phyloP scores from a whole-genome alignment of 1,139 yeast species.

The Zygosaccharomyces pseudobailii region DNA sequence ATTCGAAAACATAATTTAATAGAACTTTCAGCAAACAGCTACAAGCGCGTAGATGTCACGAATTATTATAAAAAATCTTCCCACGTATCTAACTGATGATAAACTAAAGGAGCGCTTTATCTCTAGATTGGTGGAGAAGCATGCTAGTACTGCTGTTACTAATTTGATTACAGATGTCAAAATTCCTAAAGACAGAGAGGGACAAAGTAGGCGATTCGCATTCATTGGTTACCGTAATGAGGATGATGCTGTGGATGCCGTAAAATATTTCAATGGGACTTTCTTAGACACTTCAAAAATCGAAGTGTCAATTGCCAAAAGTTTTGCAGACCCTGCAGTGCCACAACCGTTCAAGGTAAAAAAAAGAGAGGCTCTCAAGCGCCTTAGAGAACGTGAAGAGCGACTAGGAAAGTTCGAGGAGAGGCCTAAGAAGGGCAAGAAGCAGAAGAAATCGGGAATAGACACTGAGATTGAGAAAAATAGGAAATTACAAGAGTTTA shows the following conservation, averaged over 20 bases:
- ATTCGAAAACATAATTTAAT: neutral
- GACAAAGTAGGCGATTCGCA: constrained; percentile 89
- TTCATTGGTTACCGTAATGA: constrained; percentile 76
- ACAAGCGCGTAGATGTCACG: constrained; percentile 68
- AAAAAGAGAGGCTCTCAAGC: constrained; percentile 50
- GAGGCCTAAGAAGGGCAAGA: constrained; percentile 29
- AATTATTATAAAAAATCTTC: constrained; percentile 90
- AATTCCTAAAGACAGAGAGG: constrained; percentile 71
- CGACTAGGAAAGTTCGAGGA: constrained; percentile 40
- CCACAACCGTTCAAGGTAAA: constrained; percentile 70
- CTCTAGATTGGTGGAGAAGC: constrained; percentile 41
- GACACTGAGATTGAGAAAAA: constrained; percentile 59
- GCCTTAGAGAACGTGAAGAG: constrained; percentile 53
- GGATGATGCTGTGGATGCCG: constrained; percentile 76
- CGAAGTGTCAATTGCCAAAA: constrained; percentile 76
- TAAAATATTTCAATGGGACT: constrained; percentile 65
- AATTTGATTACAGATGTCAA: constrained; percentile 78
- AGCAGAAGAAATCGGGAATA: constrained; percentile 34
- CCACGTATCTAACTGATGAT: constrained; percentile 73
- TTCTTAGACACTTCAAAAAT: constrained; percentile 80
- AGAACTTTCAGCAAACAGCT: neutral
- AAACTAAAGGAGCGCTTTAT: constrained; percentile 66
- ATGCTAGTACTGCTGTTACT: constrained; percentile 18
- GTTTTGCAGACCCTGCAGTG: constrained; percentile 75
- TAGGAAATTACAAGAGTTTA: constrained; percentile 69